Evolutionary conservation across 2,329 filamentous ascomycete species (phyloP).

Genomic region (Phialophora macrospora): DNA sequence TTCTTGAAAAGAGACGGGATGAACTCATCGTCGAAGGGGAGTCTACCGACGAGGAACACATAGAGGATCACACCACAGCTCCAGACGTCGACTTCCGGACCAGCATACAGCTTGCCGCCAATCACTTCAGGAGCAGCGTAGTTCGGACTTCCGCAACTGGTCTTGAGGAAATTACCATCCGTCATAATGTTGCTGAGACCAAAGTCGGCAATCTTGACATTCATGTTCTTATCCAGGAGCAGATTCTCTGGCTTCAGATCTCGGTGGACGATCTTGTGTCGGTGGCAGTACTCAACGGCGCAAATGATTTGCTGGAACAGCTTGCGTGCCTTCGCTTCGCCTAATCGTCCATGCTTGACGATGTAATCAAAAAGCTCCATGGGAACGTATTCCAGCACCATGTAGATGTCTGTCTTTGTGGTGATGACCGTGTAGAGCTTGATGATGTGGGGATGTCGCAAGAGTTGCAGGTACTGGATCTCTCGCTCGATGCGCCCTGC

Average conservation of each 20-base stretch:
- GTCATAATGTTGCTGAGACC: conserved; percentile 99
- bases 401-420: conserved; percentile 91
- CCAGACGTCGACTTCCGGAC: conserved; percentile 94
- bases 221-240: conserved; percentile 89
- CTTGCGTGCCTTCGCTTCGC: conserved; percentile 87
- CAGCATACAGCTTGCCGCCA: conserved; percentile 94
- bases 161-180: conserved; percentile 98
- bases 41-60: conserved; percentile 66
- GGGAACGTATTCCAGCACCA: conserved; percentile 98
- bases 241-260: conserved; percentile 98
- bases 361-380: conserved; percentile 98
- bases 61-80: conserved; percentile 69
- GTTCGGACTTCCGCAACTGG: conserved; percentile 96
- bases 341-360: conserved; percentile 88
- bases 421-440: conserved; percentile 99
- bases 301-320: conserved; percentile 99
- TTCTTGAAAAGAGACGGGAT: conserved; percentile 98
- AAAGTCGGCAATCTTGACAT: conserved; percentile 99
- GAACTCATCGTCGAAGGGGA: conserved; percentile 98
- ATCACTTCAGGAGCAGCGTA: conserved; percentile 98
- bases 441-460: conserved; percentile 98
- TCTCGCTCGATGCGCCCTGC: conserved; percentile 95
- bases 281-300: conserved; percentile 97
- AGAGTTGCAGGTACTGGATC: conserved; percentile 94
- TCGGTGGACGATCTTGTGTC: conserved; percentile 97